phyloP scores from a whole-genome alignment of 768 basidiomycete species.

The Coprinellus micaceus region DNA sequence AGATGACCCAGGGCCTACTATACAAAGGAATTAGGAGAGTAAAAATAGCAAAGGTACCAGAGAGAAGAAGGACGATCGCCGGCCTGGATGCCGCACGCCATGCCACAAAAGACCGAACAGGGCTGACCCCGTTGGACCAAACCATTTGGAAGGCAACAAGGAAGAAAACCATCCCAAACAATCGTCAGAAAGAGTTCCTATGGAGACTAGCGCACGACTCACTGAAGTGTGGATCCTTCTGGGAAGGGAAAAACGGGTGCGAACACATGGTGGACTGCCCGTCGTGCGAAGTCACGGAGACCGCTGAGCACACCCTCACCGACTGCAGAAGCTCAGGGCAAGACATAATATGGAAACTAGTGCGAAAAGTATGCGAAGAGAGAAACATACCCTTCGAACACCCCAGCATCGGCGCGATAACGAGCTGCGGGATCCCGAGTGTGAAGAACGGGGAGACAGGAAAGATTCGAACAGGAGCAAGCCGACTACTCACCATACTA shows the following conservation, averaged over 20 bases:
- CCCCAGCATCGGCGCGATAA: not conserved
- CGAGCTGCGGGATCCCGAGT: not conserved
- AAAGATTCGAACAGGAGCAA: slow-evolving; percentile 1
- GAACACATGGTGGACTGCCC: not conserved
- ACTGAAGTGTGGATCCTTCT: not conserved
- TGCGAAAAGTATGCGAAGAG: not conserved
- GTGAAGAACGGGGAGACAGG: not conserved
- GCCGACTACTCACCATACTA: slow-evolving; percentile 17
- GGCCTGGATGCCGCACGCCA: not conserved
- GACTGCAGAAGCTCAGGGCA: not conserved
- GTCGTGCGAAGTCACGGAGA: not conserved
- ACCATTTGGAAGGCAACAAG: not conserved
- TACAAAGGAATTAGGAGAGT: not conserved
- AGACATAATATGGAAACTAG: not conserved
- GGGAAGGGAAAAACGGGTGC: not conserved
- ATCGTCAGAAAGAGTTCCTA: not conserved
- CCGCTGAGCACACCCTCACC: not conserved
- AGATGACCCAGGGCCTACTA: not conserved
- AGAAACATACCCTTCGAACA: not conserved
- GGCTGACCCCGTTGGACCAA: not conserved
- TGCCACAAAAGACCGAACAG: not conserved
- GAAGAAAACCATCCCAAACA: not conserved
- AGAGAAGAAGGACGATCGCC: not conserved
- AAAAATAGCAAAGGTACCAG: not conserved
- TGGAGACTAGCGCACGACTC: not conserved